Conservation (phyloP, 164 flowering plant species). For the Euptelea pleiosperma region DNA sequence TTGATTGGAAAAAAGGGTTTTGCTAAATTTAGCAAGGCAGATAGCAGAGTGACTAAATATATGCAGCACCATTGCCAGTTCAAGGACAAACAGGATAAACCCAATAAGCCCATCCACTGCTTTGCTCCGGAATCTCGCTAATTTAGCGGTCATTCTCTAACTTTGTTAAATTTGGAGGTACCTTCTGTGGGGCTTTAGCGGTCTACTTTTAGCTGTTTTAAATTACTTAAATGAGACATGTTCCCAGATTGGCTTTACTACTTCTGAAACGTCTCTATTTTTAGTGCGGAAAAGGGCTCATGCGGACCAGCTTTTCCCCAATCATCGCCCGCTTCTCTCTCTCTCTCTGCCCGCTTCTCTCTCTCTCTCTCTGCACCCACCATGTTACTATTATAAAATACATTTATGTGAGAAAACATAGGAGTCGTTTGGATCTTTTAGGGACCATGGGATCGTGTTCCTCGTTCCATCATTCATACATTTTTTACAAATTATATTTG, state of each 20-base stretch:
- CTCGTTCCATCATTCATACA: no score
- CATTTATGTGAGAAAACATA: no score
- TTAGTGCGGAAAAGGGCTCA: slow-evolving; percentile 8
- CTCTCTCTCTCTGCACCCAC: background rate
- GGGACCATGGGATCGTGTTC: no score
- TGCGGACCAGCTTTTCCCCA: slow-evolving; percentile 13
- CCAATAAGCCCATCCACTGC: slow-evolving; percentile 1
- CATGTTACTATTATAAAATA: no score
- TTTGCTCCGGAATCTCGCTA: slow-evolving; percentile 16
- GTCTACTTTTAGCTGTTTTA: no score
- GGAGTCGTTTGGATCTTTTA: no score
- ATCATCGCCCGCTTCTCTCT: slow-evolving; percentile 12
- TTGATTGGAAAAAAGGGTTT: no score
- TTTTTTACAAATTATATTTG: no score
- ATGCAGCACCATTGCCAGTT: background rate
- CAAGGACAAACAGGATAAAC: slow-evolving; percentile 3
- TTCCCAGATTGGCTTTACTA: slow-evolving; percentile 4
- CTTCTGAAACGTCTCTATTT: slow-evolving; percentile 10
- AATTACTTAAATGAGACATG: slow-evolving; percentile 9
- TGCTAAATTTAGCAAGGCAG: background rate
- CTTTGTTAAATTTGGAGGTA: slow-evolving; percentile 9
- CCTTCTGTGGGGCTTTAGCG: slow-evolving; percentile 1
- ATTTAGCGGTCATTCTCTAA: background rate
- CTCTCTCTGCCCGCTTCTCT: slow-evolving; percentile 8
- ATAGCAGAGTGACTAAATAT: no score